Conservation (phyloP, 2,329 filamentous ascomycete genomes). For the Hymenoscyphus occultus region DNA sequence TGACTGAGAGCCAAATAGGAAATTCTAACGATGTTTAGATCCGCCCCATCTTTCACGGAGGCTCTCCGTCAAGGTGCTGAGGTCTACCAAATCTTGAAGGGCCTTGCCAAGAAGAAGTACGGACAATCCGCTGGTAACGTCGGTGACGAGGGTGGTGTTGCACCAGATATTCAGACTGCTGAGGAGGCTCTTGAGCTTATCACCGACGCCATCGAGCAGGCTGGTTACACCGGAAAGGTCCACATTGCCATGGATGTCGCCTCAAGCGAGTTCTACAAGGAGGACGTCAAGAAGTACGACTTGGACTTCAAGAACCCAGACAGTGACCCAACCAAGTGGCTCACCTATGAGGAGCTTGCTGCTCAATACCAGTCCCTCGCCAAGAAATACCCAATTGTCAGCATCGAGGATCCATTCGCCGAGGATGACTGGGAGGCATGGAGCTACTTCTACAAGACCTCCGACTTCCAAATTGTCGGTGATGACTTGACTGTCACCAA, state of each 20-base stretch:
- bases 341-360: constrained; percentile 97
- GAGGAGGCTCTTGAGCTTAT: constrained; percentile 98
- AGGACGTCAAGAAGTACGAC: constrained; percentile 97
- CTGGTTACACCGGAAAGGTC: constrained; percentile 93
- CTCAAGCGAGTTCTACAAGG: constrained; percentile 99
- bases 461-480: constrained; percentile 96
- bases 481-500: constrained; percentile 99
- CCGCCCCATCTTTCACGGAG: constrained; percentile 88
- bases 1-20: not conserved
- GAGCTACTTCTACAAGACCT: constrained; percentile 99
- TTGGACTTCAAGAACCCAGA: constrained; percentile 99
- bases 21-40: constrained; percentile 43
- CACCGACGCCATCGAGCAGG: constrained; percentile 87
- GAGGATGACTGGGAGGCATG: constrained; percentile 99
- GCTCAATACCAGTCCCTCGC: constrained; percentile 82
- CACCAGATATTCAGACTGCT: constrained; percentile 95
- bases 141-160: constrained; percentile 98
- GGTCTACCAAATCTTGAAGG: constrained; percentile 97
- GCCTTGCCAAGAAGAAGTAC: constrained; percentile 98
- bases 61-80: constrained; percentile 94
- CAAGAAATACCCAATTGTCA: constrained; percentile 97
- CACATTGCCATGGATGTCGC: constrained; percentile 99
- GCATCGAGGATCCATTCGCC: constrained; percentile 97
- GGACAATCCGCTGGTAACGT: constrained; percentile 98
- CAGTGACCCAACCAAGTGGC: constrained; percentile 92